phyloP scores from a whole-genome alignment of 2,329 filamentous ascomycete genomes.

The Cladophialophora exuberans region DNA sequence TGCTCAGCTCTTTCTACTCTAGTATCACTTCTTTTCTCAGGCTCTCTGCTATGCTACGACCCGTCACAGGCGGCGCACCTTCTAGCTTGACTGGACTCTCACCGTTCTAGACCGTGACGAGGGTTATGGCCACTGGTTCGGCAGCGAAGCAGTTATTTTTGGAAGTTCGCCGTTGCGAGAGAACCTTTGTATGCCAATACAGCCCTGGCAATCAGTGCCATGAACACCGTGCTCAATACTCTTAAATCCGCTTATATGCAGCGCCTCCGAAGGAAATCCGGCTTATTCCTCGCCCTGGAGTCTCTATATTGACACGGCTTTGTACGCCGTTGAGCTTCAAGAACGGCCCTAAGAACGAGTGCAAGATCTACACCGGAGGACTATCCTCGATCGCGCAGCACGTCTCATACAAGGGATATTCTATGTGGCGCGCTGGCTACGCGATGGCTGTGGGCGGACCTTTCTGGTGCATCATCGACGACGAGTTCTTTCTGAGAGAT shows the following conservation, averaged over 20 bases:
- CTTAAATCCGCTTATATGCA: constrained; percentile 59
- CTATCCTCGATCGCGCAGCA: constrained; percentile 55
- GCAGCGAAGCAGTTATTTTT: constrained; percentile 29
- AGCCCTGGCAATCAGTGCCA: constrained; percentile 51
- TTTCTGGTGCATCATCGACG: constrained; percentile 34
- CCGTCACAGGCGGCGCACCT: constrained; percentile 13
- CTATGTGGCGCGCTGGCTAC: constrained; percentile 55
- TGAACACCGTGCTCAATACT: constrained; percentile 61
- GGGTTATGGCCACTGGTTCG: constrained; percentile 22
- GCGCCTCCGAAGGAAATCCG: constrained; percentile 44
- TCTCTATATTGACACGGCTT: constrained; percentile 51
- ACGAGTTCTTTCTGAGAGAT: constrained; percentile 49
- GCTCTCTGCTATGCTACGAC: constrained; percentile 3
- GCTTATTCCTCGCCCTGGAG: constrained; percentile 26
- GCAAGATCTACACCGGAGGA: constrained; percentile 55
- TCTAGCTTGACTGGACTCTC: constrained; percentile 15
- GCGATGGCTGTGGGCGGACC: constrained; percentile 54
- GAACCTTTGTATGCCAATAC: constrained; percentile 34
- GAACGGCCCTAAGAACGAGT: constrained; percentile 53
- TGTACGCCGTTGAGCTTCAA: constrained; percentile 57
- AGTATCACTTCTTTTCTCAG: constrained; percentile 7
- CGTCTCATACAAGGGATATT: constrained; percentile 60
- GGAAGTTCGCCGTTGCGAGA: constrained; percentile 13
- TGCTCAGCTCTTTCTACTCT: constrained; percentile 17
- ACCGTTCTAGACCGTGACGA: constrained; percentile 25